phyloP scores from a whole-genome alignment of 495 filamentous ascomycete species.

The Evansstolkia leycettana region DNA sequence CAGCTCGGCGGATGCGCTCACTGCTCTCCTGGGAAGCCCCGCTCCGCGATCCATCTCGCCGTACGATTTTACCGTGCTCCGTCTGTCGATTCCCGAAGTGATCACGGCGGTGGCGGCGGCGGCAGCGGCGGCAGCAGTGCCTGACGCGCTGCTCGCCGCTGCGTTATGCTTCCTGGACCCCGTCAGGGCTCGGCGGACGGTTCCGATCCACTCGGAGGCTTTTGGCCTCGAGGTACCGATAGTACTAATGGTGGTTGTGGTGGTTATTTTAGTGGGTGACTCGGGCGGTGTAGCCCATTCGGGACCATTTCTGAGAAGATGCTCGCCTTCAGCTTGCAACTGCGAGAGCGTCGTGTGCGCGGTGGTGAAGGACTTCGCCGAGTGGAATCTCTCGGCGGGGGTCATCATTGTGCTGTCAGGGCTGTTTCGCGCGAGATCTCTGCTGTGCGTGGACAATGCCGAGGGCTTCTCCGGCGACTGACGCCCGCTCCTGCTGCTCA shows the following conservation, averaged over 20 bases:
- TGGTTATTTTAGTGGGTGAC: slow-evolving; percentile 5
- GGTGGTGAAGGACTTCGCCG: slow-evolving; percentile 54
- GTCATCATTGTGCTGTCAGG: slow-evolving; percentile 7
- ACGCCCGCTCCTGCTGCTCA: no score
- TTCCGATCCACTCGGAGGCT: slow-evolving; percentile 41
- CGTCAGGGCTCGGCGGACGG: slow-evolving; percentile 40
- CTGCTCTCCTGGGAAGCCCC: slow-evolving; percentile 37
- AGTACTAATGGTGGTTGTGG: slow-evolving; percentile 5
- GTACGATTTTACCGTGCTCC: slow-evolving; percentile 15
- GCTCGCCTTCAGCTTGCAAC: slow-evolving; percentile 54
- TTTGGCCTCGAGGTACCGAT: slow-evolving; percentile 21
- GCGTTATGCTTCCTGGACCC: slow-evolving; percentile 22
- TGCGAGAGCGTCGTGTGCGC: slow-evolving; percentile 49
- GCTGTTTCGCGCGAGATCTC: slow-evolving; percentile 4
- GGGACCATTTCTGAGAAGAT: slow-evolving; percentile 36
- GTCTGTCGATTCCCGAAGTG: slow-evolving; percentile 24
- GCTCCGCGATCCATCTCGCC: slow-evolving; percentile 1
- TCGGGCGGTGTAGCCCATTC: slow-evolving; percentile 9
- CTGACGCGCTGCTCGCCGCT: slow-evolving; percentile 1
- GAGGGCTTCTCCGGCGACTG: slow-evolving; percentile 8
- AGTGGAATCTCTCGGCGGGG: slow-evolving; percentile 24
- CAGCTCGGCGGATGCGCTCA: slow-evolving; percentile 45
- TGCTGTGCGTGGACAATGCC: slow-evolving; percentile 10
- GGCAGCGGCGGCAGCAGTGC: neutral
- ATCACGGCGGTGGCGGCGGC: neutral